These are phyloP conservation scores for Rhexocercosporidium sp. DNA, from an alignment of 2,329 filamentous ascomycete genomes.

Conservation along the genomic window DNA sequence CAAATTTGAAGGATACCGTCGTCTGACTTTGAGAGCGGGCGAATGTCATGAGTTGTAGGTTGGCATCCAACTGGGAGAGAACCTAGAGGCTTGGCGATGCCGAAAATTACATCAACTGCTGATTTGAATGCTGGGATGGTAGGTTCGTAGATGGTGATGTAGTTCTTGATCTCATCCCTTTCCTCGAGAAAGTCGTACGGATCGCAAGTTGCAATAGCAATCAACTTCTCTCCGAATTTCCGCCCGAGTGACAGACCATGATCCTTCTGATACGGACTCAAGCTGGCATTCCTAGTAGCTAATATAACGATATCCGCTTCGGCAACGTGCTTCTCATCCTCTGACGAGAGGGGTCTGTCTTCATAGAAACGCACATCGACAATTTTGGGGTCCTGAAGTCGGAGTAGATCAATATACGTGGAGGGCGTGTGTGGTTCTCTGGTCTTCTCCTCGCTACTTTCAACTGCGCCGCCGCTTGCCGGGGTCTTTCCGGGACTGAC, in stretches of 20 bases:
- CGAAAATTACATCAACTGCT: constrained; percentile 48
- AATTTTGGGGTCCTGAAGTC: constrained; percentile 35
- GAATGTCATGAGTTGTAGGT: constrained; percentile 27
- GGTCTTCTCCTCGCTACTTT: constrained; percentile 45
- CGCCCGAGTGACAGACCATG: constrained; percentile 44
- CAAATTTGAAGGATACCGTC: constrained; percentile 42
- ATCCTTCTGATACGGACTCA: constrained; percentile 45
- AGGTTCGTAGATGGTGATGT: constrained; percentile 51
- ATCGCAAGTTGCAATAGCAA: constrained; percentile 49
- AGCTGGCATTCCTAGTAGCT: constrained; percentile 46
- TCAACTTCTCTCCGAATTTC: constrained; percentile 39
- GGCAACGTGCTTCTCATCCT: constrained; percentile 42
- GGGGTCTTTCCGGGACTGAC: constrained; percentile 46
- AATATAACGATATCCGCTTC: constrained; percentile 48
- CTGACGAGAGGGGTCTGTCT: constrained; percentile 39
- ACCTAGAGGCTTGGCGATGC: constrained; percentile 39
- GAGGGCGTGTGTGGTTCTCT: constrained; percentile 42
- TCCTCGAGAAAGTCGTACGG: constrained; percentile 51
- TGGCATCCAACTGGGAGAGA: constrained; percentile 44
- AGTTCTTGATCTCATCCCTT: constrained; percentile 43
- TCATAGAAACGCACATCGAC: constrained; percentile 44
- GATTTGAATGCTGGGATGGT: constrained; percentile 49
- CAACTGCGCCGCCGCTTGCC: constrained; percentile 45
- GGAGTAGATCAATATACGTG: constrained; percentile 44
- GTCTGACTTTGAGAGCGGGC: constrained; percentile 27